A percentile compares a stretch with the other conserved stretches of the same genome.
These are phyloP conservation scores for Bipolaris zeicola DNA, from an alignment of 2,329 filamentous ascomycete genomes.

Conservation along the genomic window DNA sequence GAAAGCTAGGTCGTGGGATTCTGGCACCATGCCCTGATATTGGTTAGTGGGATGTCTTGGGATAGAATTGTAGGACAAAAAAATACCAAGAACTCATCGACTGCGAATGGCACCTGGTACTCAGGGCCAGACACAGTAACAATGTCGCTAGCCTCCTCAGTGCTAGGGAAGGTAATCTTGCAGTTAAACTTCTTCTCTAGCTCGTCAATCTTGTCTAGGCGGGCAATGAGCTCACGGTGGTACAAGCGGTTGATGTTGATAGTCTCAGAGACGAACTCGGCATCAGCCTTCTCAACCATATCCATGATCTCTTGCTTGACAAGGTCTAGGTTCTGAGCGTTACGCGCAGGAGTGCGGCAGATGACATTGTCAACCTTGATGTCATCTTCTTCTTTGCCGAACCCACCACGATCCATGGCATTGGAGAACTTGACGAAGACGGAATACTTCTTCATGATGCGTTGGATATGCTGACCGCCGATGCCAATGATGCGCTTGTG, in stretches of 20 bases:
- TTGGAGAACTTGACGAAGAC: slow-evolving; percentile 99
- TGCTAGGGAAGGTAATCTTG: slow-evolving; percentile 98
- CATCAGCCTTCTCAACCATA: slow-evolving; percentile 98
- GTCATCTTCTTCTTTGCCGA: slow-evolving; percentile 95
- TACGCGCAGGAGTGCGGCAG: slow-evolving; percentile 93
- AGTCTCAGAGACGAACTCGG: slow-evolving; percentile 92
- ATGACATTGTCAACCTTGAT: slow-evolving; percentile 99
- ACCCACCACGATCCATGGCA: slow-evolving; percentile 93
- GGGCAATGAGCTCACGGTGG: slow-evolving; percentile 89
- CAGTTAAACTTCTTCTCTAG: slow-evolving; percentile 99
- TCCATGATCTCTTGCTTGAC: slow-evolving; percentile 99
- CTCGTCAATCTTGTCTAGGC: slow-evolving; percentile 87
- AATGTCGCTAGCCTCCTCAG: slow-evolving; percentile 94
- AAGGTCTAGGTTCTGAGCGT: slow-evolving; percentile 93
- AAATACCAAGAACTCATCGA: slow-evolving; percentile 84
- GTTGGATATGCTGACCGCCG: slow-evolving; percentile 96
- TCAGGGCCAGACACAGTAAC: slow-evolving; percentile 95
- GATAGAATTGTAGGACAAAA: not conserved
- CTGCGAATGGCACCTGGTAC: slow-evolving; percentile 96
- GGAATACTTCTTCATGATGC: slow-evolving; percentile 99
- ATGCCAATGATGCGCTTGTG: slow-evolving; percentile 99
- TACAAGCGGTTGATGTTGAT: slow-evolving; percentile 94
- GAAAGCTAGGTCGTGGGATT: slow-evolving; percentile 90
- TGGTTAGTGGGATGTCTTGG: slow-evolving; percentile 40
- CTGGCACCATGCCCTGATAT: slow-evolving; percentile 86